Conservation (phyloP, 2,329 filamentous ascomycete species). For the Neonectria ditissima region DNA sequence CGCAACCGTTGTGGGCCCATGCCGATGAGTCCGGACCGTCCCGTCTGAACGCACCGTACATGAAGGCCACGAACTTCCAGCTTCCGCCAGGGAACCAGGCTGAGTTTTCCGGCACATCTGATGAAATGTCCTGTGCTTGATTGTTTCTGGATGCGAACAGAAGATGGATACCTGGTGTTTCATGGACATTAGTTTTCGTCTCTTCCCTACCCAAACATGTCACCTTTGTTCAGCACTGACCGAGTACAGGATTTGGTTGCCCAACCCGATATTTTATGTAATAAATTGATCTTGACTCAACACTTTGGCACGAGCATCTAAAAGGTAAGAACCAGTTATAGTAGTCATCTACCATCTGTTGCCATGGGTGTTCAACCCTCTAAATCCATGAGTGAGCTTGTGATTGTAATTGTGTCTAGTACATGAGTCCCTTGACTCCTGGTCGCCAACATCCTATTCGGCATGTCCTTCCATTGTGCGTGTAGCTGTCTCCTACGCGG, state of each 20-base stretch:
- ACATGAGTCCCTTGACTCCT: constrained; percentile 20
- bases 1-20: background rate
- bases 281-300: constrained; percentile 21
- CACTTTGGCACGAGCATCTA: constrained; percentile 17
- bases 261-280: background rate
- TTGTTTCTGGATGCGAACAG: background rate
- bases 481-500: constrained; percentile 5
- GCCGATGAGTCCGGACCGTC: background rate
- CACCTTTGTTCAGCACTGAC: background rate
- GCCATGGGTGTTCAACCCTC: constrained; percentile 20
- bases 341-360: constrained; percentile 15
- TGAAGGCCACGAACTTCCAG: background rate
- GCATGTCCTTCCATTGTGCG: constrained; percentile 15
- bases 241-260: no score
- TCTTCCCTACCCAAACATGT: background rate
- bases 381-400: constrained; percentile 27
- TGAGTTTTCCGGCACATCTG: background rate
- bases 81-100: background rate
- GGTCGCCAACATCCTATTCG: constrained; percentile 1
- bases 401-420: constrained; percentile 20
- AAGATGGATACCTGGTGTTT: background rate
- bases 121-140: background rate
- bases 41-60: background rate
- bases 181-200: background rate
- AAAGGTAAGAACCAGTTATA: constrained; percentile 3